Base-by-base conservation (phyloP, 352 stramenopile species). In the Paralagenidium karlingii region DNA sequence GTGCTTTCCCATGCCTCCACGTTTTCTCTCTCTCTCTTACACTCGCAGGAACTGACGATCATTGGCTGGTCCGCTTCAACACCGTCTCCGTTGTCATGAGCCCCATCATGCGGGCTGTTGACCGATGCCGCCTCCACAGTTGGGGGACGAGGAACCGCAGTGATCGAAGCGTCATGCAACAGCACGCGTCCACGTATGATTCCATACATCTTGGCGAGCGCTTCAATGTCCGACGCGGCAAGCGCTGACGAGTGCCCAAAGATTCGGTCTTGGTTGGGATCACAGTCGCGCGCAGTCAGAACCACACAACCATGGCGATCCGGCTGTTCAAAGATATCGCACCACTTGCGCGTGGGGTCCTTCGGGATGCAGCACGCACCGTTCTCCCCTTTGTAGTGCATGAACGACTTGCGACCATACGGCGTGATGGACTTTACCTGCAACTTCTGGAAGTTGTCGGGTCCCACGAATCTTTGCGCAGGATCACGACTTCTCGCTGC, bases 321-420 rank as follows among this genome's bases (percentile, higher is more conserved):
- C n/a, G n/a, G n/a, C 12, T 47, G 9, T 19, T 8, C 38, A n/a
- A n/a, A n/a, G 13, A 51, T 16, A 31, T 51, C 44, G 24, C 44
- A 51, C 15, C 33, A 51, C 22, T 16, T 15, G 9, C 24, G 20
- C 8, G 34, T 51, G 8, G 16, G 13, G 24, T 51, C 44, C 25
- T 45, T 45, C 3, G 44, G 44, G 19, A 51, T 11, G 30, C 44
- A 51, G n/a, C n/a, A n/a, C n/a, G n/a, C n/a, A 13, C 44, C n/a
- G 10, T 27, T 37, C 29, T 27, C 39, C 19, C 8, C 39, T 13
- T 27, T 27, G 19, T 45, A 45, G 20, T 45, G 39, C 39, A 45
- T 45, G 30, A 45, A 39, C 1, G 39, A 45, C 15, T 1, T 2
- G 10, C 13, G 26, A 24, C 29, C 34, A 3, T 41, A 41, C 18